Evolutionary conservation across 2,329 filamentous ascomycete genomes (phyloP), one percentile per base, ranked within the genome.

Genomic region (Magnaporthiopsis rhizophila): DNA sequence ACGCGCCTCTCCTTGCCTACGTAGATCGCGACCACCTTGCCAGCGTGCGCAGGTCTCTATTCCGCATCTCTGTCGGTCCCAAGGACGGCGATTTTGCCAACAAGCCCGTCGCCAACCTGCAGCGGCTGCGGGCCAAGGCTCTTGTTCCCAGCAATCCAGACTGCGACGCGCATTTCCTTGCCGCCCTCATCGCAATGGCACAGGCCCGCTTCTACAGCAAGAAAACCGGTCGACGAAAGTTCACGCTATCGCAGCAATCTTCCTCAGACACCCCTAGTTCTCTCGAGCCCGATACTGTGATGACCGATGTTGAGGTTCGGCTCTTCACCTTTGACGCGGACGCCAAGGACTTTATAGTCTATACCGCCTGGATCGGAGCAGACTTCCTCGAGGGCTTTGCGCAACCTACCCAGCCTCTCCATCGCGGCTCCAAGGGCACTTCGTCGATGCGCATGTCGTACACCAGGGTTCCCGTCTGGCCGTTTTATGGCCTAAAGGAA

Each of bases 121-220:
- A 83, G 64, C 70, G 73, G 45, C 70, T 82, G 18, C 78, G 82
- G 1, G 76, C 78, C 6, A 82, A 79, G 69, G 73, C 74, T 60
- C 73, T 86, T 4, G 65, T 80, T 3, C 84, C 84, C 0, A 70
- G 73, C 3, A 77, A 85, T 61, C 66, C 71, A 2, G 78, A 85
- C 61, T 79, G 83, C 61, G 84, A 87, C 68, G 75, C 80, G 0
- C 80, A 83, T 65, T 75, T 85, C 50, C 74, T 83, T 6, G 82
- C 78, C 26, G 76, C 80, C 58, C 80, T 86, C 65, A 68, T 87
- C 15, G 80, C 81, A 60, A 83, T 86, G 80, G 84, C 84, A 9
- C 84, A 87, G 68, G 76, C 78, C 11, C 77, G 82, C 60, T 83
- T 83, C 65, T 85, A 86, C 69, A 67, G 62, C 28, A 69, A 72